A percentile compares a stretch with the other conserved stretches of the same genome.
Evolutionary conservation across 352 stramenopile genomes (phyloP).

Genomic region (Phytophthora foliorum): DNA sequence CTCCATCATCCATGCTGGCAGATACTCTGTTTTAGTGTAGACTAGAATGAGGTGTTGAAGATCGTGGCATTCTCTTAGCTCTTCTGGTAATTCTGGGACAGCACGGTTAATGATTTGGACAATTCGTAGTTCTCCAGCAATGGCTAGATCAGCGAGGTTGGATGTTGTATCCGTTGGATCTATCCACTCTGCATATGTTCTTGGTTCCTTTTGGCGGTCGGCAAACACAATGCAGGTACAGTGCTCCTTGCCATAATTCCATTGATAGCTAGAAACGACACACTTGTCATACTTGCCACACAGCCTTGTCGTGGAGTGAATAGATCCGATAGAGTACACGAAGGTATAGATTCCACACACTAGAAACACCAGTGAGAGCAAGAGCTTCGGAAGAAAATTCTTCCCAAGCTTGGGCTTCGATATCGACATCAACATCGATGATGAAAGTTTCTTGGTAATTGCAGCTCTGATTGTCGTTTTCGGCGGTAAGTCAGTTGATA

Average conservation of each 20-base stretch:
- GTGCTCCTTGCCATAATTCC: constrained; percentile 42
- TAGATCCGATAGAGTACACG: constrained; percentile 43
- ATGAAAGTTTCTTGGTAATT: constrained; percentile 5
- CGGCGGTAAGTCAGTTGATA: no score
- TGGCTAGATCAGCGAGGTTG: constrained; percentile 40
- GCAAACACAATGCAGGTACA: constrained; percentile 55
- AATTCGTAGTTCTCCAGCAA: constrained; percentile 50
- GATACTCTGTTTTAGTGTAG: constrained; percentile 45
- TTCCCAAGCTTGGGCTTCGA: constrained; percentile 23
- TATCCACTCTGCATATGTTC: constrained; percentile 49
- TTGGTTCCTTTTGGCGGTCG: constrained; percentile 37
- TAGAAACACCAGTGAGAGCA: constrained; percentile 47
- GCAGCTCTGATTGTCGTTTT: background rate
- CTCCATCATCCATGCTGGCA: constrained; percentile 40
- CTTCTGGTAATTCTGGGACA: constrained; percentile 42
- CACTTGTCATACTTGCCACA: constrained; percentile 45
- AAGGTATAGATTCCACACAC: constrained; percentile 31
- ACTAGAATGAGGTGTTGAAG: constrained; percentile 49
- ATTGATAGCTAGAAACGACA: constrained; percentile 51
- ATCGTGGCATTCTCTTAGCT: constrained; percentile 41
- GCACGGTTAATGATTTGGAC: constrained; percentile 63
- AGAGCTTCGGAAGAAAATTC: constrained; percentile 30
- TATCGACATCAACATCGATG: background rate
- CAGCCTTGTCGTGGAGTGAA: constrained; percentile 39
- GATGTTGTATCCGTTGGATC: constrained; percentile 46